Evolutionary conservation across 163 green algal genomes (phyloP), one percentile per base, ranked within the genome.

Genomic region (Coccomyxa subellipsoidea): DNA sequence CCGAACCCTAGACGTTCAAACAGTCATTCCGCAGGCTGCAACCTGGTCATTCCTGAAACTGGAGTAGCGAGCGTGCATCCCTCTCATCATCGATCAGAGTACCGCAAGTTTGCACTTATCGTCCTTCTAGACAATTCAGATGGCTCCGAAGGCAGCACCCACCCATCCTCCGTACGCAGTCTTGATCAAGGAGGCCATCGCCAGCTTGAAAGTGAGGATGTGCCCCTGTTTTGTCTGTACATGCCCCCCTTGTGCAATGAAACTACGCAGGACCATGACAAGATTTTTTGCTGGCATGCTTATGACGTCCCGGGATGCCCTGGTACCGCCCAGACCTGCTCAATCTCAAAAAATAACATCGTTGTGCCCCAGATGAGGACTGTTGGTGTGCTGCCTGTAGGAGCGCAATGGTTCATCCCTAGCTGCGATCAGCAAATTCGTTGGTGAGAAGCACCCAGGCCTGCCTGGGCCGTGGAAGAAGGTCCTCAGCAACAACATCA

Each of bases 141-240:
- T 73, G 66, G 66, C 66, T 34, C 66, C 66, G 12, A 73, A 73
- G 66, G 66, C 66, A 73, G 70, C 32, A 34, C 70, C 70, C 32
- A 77, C 32, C 32, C 70, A 77, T 34, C 70, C 70, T 31, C 70
- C 70, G 27, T 77, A 77, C 70, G 18, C 32, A 34, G 70, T 34
- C 10, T 87, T 94, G 77, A 86, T 94, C 53, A 89, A 84, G 54
- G 85, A 91, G 72, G 92, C 92, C 23, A 89, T 95, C 80, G 66
- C 87, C 25, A 77, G 86, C 6, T 84, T 95, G 47, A 94, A 94
- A 34, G 66, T 73, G 29, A 34, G 66, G 29, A 32, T 34, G 66
- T 36, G 66, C 66, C 66, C 9, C 59, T 35, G 59, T n/a, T n/a
- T n/a, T 10, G 9, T 10, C 21, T 34, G 66, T 59, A 27, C 2